Conservation (phyloP, 352 stramenopile species). For the Globisporangium abappressorium region DNA sequence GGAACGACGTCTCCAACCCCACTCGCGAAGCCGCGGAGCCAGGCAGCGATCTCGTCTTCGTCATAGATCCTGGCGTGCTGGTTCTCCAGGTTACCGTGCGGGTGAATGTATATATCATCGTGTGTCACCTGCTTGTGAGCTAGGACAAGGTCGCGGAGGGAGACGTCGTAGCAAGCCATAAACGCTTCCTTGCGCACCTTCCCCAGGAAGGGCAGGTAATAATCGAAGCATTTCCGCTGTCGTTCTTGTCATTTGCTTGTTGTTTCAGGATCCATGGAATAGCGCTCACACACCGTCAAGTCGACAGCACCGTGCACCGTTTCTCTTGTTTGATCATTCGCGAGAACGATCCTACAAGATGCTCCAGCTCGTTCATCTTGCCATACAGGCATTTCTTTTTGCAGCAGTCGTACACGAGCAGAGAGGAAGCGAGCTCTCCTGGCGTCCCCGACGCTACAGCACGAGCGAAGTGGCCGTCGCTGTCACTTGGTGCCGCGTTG, state of each 20-base stretch:
- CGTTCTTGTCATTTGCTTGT: neutral
- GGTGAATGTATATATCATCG: neutral
- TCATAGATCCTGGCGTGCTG: neutral
- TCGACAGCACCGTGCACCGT: neutral
- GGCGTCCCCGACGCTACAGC: neutral
- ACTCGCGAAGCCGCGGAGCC: neutral
- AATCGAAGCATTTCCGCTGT: neutral
- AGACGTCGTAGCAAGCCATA: neutral
- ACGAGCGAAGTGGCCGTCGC: neutral
- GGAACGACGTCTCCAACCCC: neutral
- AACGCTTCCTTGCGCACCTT: neutral
- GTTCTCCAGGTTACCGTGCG: neutral
- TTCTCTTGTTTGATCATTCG: neutral
- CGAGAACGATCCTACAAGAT: neutral
- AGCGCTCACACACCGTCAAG: neutral
- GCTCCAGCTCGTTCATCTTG: neutral
- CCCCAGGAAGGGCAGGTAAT: neutral
- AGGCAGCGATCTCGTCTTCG: neutral
- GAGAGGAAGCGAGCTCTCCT: neutral
- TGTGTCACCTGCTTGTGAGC: neutral
- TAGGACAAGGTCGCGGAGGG: neutral
- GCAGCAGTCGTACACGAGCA: neutral
- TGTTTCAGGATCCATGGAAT: neutral
- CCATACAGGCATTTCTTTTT: neutral
- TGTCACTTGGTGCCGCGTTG: neutral